Evolutionary conservation across 2,329 filamentous ascomycete species (phyloP).

Genomic region (Xylariaceae sp.): DNA sequence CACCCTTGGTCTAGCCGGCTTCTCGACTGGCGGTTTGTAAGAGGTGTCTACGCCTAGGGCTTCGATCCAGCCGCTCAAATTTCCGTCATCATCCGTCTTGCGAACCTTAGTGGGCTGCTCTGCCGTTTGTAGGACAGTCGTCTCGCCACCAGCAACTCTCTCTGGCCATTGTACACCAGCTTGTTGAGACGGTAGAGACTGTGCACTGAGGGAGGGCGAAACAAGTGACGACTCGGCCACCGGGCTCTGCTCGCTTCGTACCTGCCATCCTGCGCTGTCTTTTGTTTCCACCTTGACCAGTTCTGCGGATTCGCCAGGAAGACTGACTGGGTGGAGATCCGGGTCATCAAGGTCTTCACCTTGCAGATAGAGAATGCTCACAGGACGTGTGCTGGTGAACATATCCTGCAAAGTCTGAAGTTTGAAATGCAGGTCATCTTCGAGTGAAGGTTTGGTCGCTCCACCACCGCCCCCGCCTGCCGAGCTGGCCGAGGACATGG

Average conservation of each 20-base stretch:
- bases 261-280: slow-evolving; percentile 48
- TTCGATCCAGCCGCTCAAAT: slow-evolving; percentile 80
- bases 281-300: slow-evolving; percentile 50
- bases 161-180: slow-evolving; percentile 54
- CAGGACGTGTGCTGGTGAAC: slow-evolving; percentile 78
- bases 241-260: slow-evolving; percentile 52
- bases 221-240: slow-evolving; percentile 59
- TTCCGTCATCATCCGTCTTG: slow-evolving; percentile 58
- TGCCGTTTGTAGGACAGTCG: slow-evolving; percentile 41
- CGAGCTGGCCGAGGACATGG: slow-evolving; percentile 76
- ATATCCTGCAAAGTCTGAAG: slow-evolving; percentile 77
- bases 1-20: slow-evolving; percentile 60
- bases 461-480: slow-evolving; percentile 41
- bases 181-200: slow-evolving; percentile 57
- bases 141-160: slow-evolving; percentile 50
- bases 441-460: slow-evolving; percentile 47
- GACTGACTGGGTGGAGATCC: slow-evolving; percentile 70
- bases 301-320: slow-evolving; percentile 64
- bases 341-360: slow-evolving; percentile 77
- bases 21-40: slow-evolving; percentile 76
- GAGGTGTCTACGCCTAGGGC: slow-evolving; percentile 82
- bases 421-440: slow-evolving; percentile 77
- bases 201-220: slow-evolving; percentile 63
- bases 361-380: slow-evolving; percentile 73
- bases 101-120: slow-evolving; percentile 51